Conservation (phyloP, 257 asterid species). For the Ballota nigra region DNA sequence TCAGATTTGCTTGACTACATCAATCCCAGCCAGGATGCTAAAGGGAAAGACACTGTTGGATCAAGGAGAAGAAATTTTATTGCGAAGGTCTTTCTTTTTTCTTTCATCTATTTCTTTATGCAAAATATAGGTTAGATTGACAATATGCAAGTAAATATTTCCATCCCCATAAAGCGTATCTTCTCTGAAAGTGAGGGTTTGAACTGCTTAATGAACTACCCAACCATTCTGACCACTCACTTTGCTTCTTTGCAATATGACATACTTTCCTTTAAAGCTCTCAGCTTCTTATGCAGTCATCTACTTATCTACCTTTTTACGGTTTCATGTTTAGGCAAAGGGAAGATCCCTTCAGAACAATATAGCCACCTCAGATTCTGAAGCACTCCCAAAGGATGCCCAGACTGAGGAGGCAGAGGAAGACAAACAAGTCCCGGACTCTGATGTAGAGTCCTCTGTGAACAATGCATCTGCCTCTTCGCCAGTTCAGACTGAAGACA, state of each 20-base stretch:
- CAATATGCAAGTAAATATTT: conserved; percentile 8
- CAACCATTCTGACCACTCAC: not conserved
- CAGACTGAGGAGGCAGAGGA: conserved; percentile 43
- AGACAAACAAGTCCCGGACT: conserved; percentile 41
- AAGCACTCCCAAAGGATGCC: conserved; percentile 37
- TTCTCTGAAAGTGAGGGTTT: conserved; percentile 5
- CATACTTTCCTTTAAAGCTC: conserved; percentile 2
- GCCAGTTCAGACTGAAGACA: conserved; percentile 44
- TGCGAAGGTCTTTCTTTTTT: conserved; percentile 57
- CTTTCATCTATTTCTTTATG: conserved; percentile 13
- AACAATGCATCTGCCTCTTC: conserved; percentile 29
- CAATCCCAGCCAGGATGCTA: conserved; percentile 72
- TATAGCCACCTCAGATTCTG: conserved; percentile 47
- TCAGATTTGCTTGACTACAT: conserved; percentile 95
- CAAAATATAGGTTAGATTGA: conserved; percentile 9
- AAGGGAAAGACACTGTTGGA: conserved; percentile 71
- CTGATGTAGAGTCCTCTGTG: conserved; percentile 35
- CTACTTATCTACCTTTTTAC: conserved; percentile 14
- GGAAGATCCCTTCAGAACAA: conserved; percentile 58
- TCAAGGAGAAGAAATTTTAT: conserved; percentile 61
- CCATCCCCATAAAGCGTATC: conserved; percentile 2
- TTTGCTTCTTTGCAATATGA: not conserved
- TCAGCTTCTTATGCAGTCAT: conserved; percentile 1
- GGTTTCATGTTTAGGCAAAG: conserved; percentile 55
- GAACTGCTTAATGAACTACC: conserved; percentile 3